Percentiles rank a stretch among this genome's conserved stretches.
Conservation (phyloP, 768 basidiomycete genomes). For the Lentinula boryana region DNA sequence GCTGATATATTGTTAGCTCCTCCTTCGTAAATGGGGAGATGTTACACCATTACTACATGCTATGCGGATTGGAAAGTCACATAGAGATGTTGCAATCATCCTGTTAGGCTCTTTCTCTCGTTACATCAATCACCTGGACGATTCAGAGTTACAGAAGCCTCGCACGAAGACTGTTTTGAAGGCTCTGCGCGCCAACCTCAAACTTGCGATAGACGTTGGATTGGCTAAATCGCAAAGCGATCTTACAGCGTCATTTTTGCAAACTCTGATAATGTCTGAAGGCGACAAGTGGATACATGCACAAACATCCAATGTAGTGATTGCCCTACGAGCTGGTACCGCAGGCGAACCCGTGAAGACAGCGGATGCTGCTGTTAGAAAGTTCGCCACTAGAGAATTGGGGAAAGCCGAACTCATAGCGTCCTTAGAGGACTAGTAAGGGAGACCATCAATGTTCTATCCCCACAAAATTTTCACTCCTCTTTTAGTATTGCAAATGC, state of each 20-base stretch:
- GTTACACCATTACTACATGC: slow-evolving; percentile 89
- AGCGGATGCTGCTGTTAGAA: slow-evolving; percentile 72
- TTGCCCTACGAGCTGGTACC: slow-evolving; percentile 63
- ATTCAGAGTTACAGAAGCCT: slow-evolving; percentile 53
- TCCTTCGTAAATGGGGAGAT: slow-evolving; percentile 81
- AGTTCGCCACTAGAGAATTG: slow-evolving; percentile 84
- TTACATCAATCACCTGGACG: slow-evolving; percentile 85
- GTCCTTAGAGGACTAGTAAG: slow-evolving; percentile 86
- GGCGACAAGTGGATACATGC: slow-evolving; percentile 86
- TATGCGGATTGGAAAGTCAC: slow-evolving; percentile 70
- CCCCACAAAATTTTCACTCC: not conserved
- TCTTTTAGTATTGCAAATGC: slow-evolving; percentile 79
- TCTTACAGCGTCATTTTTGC: slow-evolving; percentile 87
- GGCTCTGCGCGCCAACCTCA: slow-evolving; percentile 83
- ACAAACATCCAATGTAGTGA: slow-evolving; percentile 60
- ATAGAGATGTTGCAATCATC: slow-evolving; percentile 80
- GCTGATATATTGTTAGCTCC: slow-evolving; percentile 36
- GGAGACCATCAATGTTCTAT: slow-evolving; percentile 10
- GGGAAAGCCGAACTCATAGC: slow-evolving; percentile 75
- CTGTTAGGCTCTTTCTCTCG: slow-evolving; percentile 88
- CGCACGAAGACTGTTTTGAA: slow-evolving; percentile 71
- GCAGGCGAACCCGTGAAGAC: slow-evolving; percentile 69
- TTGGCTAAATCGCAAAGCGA: slow-evolving; percentile 76
- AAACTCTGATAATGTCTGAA: slow-evolving; percentile 95
- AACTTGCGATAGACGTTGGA: slow-evolving; percentile 88